Evolutionary conservation across 1,284 basidiomycete species (phyloP), one percentile per base, ranked within the genome.

Genomic region (Cystobasidium pallidum): DNA sequence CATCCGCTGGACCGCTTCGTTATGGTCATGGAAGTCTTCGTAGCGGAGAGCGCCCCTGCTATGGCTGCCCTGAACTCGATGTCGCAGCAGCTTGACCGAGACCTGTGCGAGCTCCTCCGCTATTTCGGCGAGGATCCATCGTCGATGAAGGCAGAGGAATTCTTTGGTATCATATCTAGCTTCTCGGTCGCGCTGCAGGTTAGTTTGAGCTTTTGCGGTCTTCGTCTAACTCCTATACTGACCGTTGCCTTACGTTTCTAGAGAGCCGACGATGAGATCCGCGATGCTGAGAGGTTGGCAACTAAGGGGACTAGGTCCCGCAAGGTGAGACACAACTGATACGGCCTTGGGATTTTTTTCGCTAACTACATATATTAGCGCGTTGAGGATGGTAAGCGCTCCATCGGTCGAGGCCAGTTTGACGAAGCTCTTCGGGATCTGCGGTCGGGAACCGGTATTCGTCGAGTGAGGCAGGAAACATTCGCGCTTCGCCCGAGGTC

Each of bases 361-460:
- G 3, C 34, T n/a, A 13, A 21, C 21, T 10, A 30, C 39, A 3
- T 3, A 15, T n/a, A 13, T 45, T 24, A 61, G 58, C 58, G 39
- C 15, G 55, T 51, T 63, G 52, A 49, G 66, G 66, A 39, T 66
- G 75, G 71, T 52, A 79, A 79, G 49, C 80, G 81, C 15, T 88
- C 89, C 1, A 79, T 90, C 72, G 87, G 87, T 19, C 85, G 88
- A 45, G 91, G 91, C 13, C 89, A 89, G 70, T 81, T 93, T 47
- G 91, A 94, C 76, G 86, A 89, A 77, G 90, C 89, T 8, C 89
- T 94, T 63, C 86, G 89, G 41, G 91, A 88, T 73, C 86, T 94
- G 82, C 87, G 88, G 41, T 85, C 87, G 34, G 81, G 82, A 36
- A 43, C 70, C 0, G 68, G 61, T 11, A 24, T 74, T 11, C 66